Base-by-base conservation (phyloP, 108 stramenopile species). In the Skeletonema menzelii region DNA sequence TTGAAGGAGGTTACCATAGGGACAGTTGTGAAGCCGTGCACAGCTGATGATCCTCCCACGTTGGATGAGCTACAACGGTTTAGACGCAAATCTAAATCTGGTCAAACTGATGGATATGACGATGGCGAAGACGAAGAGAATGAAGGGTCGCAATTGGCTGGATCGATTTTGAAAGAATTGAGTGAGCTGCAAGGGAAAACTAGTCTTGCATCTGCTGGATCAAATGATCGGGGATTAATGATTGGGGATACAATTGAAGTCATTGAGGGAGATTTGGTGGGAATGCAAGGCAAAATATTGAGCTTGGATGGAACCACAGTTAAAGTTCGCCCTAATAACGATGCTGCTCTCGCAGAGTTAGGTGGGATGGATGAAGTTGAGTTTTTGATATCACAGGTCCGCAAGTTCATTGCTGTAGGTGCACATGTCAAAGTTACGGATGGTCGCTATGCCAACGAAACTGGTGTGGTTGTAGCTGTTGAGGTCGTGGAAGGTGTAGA, bases 351-450 rank as follows among this genome's bases (percentile, higher is more conserved):
- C 26, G 83, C 86, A 24, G 88, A 90, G 46, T 74, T 95, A 67
- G 89, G 88, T 63, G 87, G 86, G 15, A 90, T 86, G 67, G 84
- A 83, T 55, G 95, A 96, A 67, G 87, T 99, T 38, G 97, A 97
- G 72, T 95, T 97, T 61, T 70, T 95, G 62, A 66, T 88, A 27
- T 88, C 80, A 44, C 96, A 98, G 71, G 89, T 98, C 31, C 90
- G 92, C 38, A 99, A 99, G 76, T 82, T 84, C 69, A 94, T 99
- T 76, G 84, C 95, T 61, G 86, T 96, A 13, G 99, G 97, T 55
- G 91, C 86, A 8, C 97, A 98, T 82, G 99, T 98, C 22, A 97
- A 98, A 78, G 96, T 99, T 15, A 95, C 88, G 35, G 96, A 95
- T 76, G 97, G 99, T 32, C 81, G 92, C 22, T 97, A 96, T 78